A percentile compares a stretch with the other conserved stretches of the same genome.
Evolutionary conservation across 192 early-diverging fungal genomes (phyloP).

Genomic region (Blastocladiella britannica): DNA sequence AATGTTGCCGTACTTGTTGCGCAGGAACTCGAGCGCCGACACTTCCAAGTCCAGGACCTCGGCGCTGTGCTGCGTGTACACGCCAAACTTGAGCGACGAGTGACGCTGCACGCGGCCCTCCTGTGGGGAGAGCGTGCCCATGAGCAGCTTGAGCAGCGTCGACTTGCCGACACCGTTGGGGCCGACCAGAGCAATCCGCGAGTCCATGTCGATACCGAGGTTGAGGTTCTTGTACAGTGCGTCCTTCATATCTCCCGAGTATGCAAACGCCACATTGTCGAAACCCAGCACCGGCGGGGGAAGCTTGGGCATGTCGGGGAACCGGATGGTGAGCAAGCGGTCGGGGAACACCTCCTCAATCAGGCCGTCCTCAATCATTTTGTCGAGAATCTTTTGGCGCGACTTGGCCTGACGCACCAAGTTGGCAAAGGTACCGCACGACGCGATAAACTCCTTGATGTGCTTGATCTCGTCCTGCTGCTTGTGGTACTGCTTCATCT

Average conservation of each 20-base stretch:
- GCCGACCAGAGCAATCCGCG: constrained; percentile 91
- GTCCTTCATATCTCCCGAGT: constrained; percentile 62
- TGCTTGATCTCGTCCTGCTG: constrained; percentile 98
- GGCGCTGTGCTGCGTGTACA: constrained; percentile 93
- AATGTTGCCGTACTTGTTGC: constrained; percentile 55
- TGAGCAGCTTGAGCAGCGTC: constrained; percentile 94
- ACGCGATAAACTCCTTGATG: constrained; percentile 97
- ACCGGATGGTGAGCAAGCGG: constrained; percentile 63
- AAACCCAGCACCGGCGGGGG: constrained; percentile 91
- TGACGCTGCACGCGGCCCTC: constrained; percentile 72
- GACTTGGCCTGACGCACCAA: constrained; percentile 96
- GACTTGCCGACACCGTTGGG: constrained; percentile 90
- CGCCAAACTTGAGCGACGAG: constrained; percentile 78
- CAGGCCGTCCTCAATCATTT: constrained; percentile 97
- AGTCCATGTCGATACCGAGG: constrained; percentile 92
- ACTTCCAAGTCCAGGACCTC: constrained; percentile 81
- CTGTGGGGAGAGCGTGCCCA: constrained; percentile 61
- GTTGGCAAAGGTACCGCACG: constrained; percentile 98
- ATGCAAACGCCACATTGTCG: constrained; percentile 79
- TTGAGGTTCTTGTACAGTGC: constrained; percentile 78
- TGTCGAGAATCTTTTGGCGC: constrained; percentile 98
- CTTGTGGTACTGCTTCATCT: constrained; percentile 97
- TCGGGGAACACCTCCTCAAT: constrained; percentile 78
- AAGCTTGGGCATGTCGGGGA: constrained; percentile 64
- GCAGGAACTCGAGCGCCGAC: constrained; percentile 80